Evolutionary conservation across 2,329 filamentous ascomycete genomes (phyloP).

Genomic region (Amesomyces nigricolor): DNA sequence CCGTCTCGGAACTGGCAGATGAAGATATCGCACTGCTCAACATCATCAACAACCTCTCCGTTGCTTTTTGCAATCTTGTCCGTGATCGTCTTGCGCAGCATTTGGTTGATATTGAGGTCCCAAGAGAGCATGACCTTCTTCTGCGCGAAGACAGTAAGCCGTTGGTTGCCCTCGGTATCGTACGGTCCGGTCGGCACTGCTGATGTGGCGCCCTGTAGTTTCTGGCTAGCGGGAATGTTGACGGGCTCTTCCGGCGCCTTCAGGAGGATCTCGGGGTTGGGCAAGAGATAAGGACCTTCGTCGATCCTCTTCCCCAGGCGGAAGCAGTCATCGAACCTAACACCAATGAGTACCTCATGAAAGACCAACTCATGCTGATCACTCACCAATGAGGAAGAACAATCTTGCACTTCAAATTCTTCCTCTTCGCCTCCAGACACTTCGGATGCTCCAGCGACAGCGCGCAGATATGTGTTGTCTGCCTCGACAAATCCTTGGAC

Average conservation of each 20-base stretch:
- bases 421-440: constrained; percentile 56
- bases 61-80: constrained; percentile 67
- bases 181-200: constrained; percentile 41
- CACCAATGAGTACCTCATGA: neutral
- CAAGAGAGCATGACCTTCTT: constrained; percentile 71
- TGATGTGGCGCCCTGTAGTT: constrained; percentile 63
- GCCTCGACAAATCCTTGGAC: constrained; percentile 61
- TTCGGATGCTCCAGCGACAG: constrained; percentile 70
- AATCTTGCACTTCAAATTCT: constrained; percentile 67
- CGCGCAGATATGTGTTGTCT: constrained; percentile 86
- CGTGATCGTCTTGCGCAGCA: constrained; percentile 61
- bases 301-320: constrained; percentile 87
- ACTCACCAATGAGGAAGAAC: constrained; percentile 82
- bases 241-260: constrained; percentile 51
- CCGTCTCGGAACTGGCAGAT: constrained; percentile 86
- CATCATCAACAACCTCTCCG: constrained; percentile 59
- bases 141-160: constrained; percentile 68
- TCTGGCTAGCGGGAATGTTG: constrained; percentile 50
- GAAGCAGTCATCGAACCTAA: constrained; percentile 92
- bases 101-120: constrained; percentile 66
- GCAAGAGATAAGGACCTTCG: constrained; percentile 78
- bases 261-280: constrained; percentile 76
- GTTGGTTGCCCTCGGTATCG: constrained; percentile 37
- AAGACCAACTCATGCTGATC: neutral
- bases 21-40: constrained; percentile 72